These are phyloP conservation scores for Mucor plumbeus DNA, from an alignment of 371 early-diverging fungal species.

Conservation along the genomic window DNA sequence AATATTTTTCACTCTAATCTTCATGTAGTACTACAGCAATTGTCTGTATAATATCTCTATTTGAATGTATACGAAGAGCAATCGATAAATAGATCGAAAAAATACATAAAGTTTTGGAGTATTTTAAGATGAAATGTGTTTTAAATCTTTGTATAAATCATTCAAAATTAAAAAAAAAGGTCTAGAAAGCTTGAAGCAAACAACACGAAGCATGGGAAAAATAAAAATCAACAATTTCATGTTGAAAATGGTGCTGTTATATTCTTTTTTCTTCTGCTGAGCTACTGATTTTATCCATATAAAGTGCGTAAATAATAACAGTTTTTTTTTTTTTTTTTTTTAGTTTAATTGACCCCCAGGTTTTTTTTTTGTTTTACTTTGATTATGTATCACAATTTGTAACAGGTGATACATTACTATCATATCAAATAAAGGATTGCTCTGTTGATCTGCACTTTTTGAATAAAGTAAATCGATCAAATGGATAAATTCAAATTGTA, in stretches of 20 bases:
- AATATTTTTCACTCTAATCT: not conserved
- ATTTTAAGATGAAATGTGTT: no score
- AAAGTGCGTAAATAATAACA: not conserved
- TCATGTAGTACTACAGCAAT: no score
- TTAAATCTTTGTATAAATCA: not conserved
- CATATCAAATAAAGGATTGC: not conserved
- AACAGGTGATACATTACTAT: slow-evolving; percentile 7
- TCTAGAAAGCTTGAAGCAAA: not conserved
- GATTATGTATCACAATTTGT: not conserved
- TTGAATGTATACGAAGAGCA: not conserved
- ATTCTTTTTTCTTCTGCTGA: slow-evolving; percentile 4
- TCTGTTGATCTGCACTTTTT: not conserved
- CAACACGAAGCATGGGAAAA: not conserved
- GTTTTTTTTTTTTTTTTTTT: not conserved
- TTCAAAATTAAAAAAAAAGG: not conserved
- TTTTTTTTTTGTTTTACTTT: not conserved
- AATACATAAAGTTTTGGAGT: not conserved
- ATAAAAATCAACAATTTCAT: not conserved
- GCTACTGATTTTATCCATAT: not conserved
- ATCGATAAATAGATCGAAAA: not conserved
- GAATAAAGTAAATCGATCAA: not conserved
- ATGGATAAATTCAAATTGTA: not conserved
- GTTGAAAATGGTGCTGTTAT: not conserved
- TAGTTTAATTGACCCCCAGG: not conserved
- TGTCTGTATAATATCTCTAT: not conserved